Evolutionary conservation across 2,329 filamentous ascomycete species (phyloP), one percentile per base, ranked within the genome.

Genomic region (Madurella mycetomatis): DNA sequence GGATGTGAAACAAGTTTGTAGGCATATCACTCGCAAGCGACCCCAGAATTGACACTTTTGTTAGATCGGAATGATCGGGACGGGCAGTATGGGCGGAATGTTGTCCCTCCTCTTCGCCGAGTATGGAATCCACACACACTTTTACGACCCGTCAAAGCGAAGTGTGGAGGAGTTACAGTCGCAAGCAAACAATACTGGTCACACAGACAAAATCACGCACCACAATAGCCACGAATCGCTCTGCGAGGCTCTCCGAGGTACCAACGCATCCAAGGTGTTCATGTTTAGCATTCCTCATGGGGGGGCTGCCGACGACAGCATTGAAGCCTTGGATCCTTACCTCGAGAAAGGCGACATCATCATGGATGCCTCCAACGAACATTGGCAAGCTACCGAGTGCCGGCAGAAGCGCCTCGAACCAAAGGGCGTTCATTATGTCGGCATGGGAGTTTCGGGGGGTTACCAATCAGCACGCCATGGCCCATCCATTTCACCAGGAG

Each of bases 331-430:
- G 8, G 57, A 53, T 69, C 72, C 51, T 54, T 83, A 80, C 56
- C 70, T 89, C 3, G 73, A 76, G 16, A 72, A 73, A 43, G 81
- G 80, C 13, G 85, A 89, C 64, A 81, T 88, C 49, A 82, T 89
- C 51, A 75, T 89, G 32, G 85, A 88, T 64, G 83, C 81, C 9
- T 82, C 81, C 0, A 89, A 88, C 62, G 85, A 89, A 67, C 75
- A 86, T 64, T 88, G 82, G 69, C 70, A 76, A 37, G 82, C 80
- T 45, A 88, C 85, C 0, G 81, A 89, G 64, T 67, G 82, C 11
- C 72, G 84, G 40, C 85, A 88, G 62, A 73, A 73, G 31, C 78
- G 81, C 52, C 77, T 83, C 41, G 72, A 76, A 2, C 70, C 74
- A 0, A 75, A 79, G 19, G 83, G 82, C 0, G 76, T 88, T n/a